A percentile compares a stretch with the other conserved stretches of the same genome.
phyloP scores from a whole-genome alignment of 75 land plant species.

The Picea glauca region DNA sequence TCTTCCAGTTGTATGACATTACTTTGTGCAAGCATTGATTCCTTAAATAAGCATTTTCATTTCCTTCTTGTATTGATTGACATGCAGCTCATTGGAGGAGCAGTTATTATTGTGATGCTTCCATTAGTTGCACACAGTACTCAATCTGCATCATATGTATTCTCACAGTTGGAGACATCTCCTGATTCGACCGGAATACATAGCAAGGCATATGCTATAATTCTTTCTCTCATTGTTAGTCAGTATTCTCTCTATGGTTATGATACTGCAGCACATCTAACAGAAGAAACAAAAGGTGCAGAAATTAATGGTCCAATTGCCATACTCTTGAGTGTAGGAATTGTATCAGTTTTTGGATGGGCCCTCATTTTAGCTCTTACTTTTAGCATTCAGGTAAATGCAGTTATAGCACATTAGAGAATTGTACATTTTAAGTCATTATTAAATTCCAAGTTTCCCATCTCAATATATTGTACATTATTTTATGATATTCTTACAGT shows the following conservation, averaged over 20 bases:
- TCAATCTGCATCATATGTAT: too few relatives aligned
- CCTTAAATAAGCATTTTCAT: too few relatives aligned
- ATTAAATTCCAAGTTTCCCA: not conserved
- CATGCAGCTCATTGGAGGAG: too few relatives aligned
- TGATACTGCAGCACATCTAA: slow-evolving; percentile 89
- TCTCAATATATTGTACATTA: not conserved
- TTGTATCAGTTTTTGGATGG: slow-evolving; percentile 81
- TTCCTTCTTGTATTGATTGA: too few relatives aligned
- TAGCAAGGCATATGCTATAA: slow-evolving; percentile 55
- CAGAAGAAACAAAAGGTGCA: slow-evolving; percentile 93
- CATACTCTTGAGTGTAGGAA: slow-evolving; percentile 83
- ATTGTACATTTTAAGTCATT: not conserved
- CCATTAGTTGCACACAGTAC: too few relatives aligned
- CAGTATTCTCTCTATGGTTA: slow-evolving; percentile 93
- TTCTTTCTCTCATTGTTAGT: slow-evolving; percentile 74
- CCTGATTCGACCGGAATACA: slow-evolving; percentile 57
- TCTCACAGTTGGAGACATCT: slow-evolving; percentile 42
- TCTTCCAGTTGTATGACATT: too few relatives aligned
- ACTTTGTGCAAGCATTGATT: too few relatives aligned
- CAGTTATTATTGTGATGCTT: too few relatives aligned
- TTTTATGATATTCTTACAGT: not conserved
- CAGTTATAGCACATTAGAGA: not conserved
- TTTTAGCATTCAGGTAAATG: slow-evolving; percentile 83
- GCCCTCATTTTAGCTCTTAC: slow-evolving; percentile 80
- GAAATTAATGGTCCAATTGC: slow-evolving; percentile 90